A percentile compares a stretch with the other conserved stretches of the same genome.
phyloP scores from a whole-genome alignment of 352 stramenopile species.

The Pythium graminicola region DNA sequence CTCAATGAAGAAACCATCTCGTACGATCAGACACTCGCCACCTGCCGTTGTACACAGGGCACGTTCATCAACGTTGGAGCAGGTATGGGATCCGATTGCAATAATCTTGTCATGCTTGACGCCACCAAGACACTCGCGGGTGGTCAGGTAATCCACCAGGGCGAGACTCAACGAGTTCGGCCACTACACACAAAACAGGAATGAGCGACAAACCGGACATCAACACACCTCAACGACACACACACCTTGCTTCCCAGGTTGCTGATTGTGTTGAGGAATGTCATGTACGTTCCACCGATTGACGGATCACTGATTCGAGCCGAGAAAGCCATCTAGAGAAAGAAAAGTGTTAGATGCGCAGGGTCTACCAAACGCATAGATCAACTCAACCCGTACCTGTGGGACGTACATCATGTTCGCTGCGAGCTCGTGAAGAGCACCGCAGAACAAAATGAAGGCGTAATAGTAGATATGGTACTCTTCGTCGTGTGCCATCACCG shows the following conservation, averaged over 20 bases:
- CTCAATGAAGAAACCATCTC: conserved; percentile 80
- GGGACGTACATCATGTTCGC: conserved; percentile 91
- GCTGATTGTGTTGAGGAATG: conserved; percentile 97
- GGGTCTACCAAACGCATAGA: background rate
- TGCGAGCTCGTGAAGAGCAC: conserved; percentile 75
- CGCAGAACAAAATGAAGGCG: conserved; percentile 56
- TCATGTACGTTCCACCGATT: conserved; percentile 99
- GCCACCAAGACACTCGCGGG: conserved; percentile 67
- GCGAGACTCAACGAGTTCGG: conserved; percentile 81
- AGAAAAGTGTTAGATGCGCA: background rate
- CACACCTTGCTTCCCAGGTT: conserved; percentile 94
- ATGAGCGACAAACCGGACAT: conserved; percentile 1
- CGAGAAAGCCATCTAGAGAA: conserved; percentile 98
- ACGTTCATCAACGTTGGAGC: conserved; percentile 66
- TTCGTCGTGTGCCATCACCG: conserved; percentile 67
- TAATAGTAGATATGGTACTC: conserved; percentile 76
- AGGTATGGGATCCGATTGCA: conserved; percentile 67
- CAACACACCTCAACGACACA: background rate
- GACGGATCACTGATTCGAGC: conserved; percentile 94
- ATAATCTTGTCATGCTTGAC: conserved; percentile 64
- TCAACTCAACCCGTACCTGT: conserved; percentile 28
- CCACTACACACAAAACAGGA: conserved; percentile 35
- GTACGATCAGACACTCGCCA: conserved; percentile 68
- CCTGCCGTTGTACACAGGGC: conserved; percentile 45
- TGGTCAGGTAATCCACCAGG: conserved; percentile 77